phyloP scores from a whole-genome alignment of 495 filamentous ascomycete species.

The Neurospora sp. region DNA sequence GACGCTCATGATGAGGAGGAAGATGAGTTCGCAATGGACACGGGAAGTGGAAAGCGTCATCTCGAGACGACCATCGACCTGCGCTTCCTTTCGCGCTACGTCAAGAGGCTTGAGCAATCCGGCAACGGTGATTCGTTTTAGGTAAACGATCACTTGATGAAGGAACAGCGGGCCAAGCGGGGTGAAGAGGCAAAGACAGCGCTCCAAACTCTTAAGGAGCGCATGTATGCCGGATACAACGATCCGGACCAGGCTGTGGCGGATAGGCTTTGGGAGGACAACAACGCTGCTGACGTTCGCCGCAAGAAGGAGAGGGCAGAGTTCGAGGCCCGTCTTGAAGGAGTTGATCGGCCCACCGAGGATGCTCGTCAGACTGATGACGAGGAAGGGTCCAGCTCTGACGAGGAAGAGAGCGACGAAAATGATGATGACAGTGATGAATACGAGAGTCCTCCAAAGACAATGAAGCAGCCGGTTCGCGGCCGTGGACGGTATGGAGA shows the following conservation, averaged over 20 bases:
- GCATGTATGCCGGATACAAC: constrained; percentile 9
- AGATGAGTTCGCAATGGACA: not conserved
- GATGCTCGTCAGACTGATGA: not conserved
- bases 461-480: not conserved
- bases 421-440: not conserved
- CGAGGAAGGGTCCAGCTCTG: not conserved
- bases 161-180: not conserved
- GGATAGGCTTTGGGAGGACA: constrained; percentile 14
- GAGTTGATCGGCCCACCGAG: not conserved
- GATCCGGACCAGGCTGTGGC: constrained; percentile 3
- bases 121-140: constrained; percentile 1
- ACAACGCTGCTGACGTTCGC: constrained; percentile 6
- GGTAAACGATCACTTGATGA: constrained; percentile 12
- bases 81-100: constrained; percentile 9
- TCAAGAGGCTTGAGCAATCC: not conserved
- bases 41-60: constrained; percentile 2
- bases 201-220: constrained; percentile 4
- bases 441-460: not conserved
- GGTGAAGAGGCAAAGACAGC: constrained; percentile 2
- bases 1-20: not conserved
- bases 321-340: constrained; percentile 4
- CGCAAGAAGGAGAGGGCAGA: constrained; percentile 4
- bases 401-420: not conserved
- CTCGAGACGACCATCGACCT: constrained; percentile 21
- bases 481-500: not conserved